Percentiles rank a stretch among this genome's conserved stretches.
Evolutionary conservation across 2,329 filamentous ascomycete species (phyloP).

Genomic region (Colletotrichum liriopes): DNA sequence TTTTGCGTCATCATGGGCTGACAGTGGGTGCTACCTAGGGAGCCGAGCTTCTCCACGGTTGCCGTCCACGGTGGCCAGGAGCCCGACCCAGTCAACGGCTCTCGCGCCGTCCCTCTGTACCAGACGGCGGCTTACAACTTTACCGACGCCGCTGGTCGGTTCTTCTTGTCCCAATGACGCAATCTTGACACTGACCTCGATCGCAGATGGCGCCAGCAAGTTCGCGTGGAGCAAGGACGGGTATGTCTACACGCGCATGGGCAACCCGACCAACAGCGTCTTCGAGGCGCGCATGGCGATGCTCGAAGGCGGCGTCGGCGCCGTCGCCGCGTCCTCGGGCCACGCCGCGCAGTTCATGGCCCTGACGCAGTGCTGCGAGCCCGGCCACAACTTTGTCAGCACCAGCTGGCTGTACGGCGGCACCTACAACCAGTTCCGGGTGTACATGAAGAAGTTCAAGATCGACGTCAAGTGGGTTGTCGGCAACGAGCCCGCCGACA

Average conservation of each 20-base stretch:
- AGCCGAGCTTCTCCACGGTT: conserved; percentile 45
- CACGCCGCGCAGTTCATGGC: conserved; percentile 95
- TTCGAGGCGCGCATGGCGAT: conserved; percentile 96
- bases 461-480: conserved; percentile 90
- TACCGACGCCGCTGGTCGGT: conserved; percentile 41
- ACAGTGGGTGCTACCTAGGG: conserved; percentile 27
- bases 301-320: conserved; percentile 90
- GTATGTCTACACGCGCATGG: conserved; percentile 94
- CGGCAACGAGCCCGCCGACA: conserved; percentile 84
- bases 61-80: conserved; percentile 68
- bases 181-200: conserved; percentile 36
- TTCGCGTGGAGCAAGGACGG: conserved; percentile 70
- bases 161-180: conserved; percentile 20
- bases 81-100: conserved; percentile 85
- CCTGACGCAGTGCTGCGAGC: conserved; percentile 83
- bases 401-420: conserved; percentile 94
- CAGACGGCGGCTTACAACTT: conserved; percentile 75
- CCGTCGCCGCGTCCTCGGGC: conserved; percentile 87
- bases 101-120: conserved; percentile 95
- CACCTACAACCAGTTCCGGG: conserved; percentile 98
- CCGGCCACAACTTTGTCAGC: conserved; percentile 94
- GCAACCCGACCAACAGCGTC: conserved; percentile 94
- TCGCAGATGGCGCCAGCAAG: conserved; percentile 54
- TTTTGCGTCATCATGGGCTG: conserved; percentile 29
- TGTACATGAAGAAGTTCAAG: conserved; percentile 86